Base-by-base conservation (phyloP, 2,329 filamentous ascomycete genomes). In the Kalmusia sp. region DNA sequence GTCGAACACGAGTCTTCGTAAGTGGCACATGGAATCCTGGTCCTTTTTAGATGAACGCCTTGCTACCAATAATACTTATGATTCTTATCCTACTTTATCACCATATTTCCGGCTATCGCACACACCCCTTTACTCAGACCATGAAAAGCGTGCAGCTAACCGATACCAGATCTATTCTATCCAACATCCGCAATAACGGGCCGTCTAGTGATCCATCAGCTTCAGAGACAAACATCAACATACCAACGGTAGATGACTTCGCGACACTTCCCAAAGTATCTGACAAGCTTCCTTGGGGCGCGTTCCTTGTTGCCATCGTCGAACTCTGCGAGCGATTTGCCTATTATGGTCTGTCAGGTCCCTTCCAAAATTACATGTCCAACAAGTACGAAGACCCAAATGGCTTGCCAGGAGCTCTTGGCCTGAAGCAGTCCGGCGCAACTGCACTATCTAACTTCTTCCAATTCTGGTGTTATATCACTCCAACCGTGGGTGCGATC, bases 281-380 rank as follows among this genome's bases (percentile, higher is more conserved):
- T 7, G 79, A 80, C 59, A 71, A 68, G n/a, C 65, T 81, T 9
- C 79, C 79, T 2, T 71, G 68, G 53, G 72, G 71, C 28, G 78
- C 78, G 4, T 81, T 78, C 50, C 67, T 81, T 5, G 75, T 82
- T 25, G 79, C 78, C 6, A 68, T 80, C 5, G 78, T 81, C 4
- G 79, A 81, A 63, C 66, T 81, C 2, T 80, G 77, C 61, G 79
- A 81, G 58, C 73, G 79, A 12, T 80, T 80, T 57, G 76, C 78
- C 3, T 81, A 75, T 58, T 77, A 76, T 39, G 74, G 73, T 6
- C 70, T 79, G 0, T 77, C 76, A 7, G 79, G 78, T 4, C 76
- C 78, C 8, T 79, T 81, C 57, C 79, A 80, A 55, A 81, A 81
- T 58, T 81, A 81, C 65, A 80, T 80, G 60, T 69, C 73, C 35